Base-by-base conservation (phyloP, 192 early-diverging fungal genomes). In the Coemansia sp. region DNA sequence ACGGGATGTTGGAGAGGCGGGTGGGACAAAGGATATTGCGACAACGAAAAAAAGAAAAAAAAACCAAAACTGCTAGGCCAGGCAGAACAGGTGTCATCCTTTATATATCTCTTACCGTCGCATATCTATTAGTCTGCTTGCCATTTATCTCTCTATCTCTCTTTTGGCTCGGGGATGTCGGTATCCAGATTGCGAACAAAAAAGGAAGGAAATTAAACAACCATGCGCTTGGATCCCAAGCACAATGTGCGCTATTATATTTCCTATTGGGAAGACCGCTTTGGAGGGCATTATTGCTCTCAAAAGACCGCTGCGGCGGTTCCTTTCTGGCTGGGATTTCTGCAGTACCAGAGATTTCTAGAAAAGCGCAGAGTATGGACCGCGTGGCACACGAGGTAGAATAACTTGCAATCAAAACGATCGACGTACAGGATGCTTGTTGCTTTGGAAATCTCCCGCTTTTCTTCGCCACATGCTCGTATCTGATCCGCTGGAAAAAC, bases 161-260 rank as follows among this genome's bases (percentile, higher is more conserved):
- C 8, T 43, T 4, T 43, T 43, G 42, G 42, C 42, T 13, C 42
- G 42, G 42, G 13, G 42, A 43, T 12, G 47, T 6, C 13, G 47
- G 18, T 49, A 49, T 49, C 47, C 47, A 49, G 11, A 49, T 49
- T 16, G 47, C 15, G 47, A 1, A 49, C 47, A 52, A 52, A 19
- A 52, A 52, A 43, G 69, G 72, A 49, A 77, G 74, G 21, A 72
- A 15, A n/a, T 66, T 64, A 37, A 80, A 80, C 62, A 66, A 58
- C 62, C 66, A 66, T 41, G 75, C 73, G 51, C 22, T 26, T 54
- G 51, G 51, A 54, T 54, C 8, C 26, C 21, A 8, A 54, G 51
- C 51, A 54, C 51, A 54, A 54, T 54, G 63, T 21, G 63, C 63
- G 26, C 26, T 26, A 26, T 26, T 41, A 56, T 40, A 18, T 15